Conservation (phyloP, 2,329 filamentous ascomycete genomes). For the Colletotrichum sp. region DNA sequence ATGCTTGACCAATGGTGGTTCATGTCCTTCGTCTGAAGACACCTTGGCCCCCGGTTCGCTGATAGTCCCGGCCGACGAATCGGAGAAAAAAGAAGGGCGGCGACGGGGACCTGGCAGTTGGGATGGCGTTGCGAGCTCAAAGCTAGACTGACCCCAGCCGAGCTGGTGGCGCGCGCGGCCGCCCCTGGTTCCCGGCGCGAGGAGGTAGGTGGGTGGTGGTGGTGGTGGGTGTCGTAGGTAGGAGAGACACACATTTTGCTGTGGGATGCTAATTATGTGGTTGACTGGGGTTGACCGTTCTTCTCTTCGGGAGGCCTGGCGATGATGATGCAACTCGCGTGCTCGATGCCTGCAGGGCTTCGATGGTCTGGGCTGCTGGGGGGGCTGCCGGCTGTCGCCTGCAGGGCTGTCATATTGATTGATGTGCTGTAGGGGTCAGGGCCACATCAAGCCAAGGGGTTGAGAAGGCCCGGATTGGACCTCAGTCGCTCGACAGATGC, state of each 20-base stretch:
- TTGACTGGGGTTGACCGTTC: background rate
- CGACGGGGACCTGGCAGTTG: slow-evolving; percentile 1
- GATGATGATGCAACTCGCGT: slow-evolving; percentile 14
- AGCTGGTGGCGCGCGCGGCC: slow-evolving; percentile 6
- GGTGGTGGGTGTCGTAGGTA: background rate
- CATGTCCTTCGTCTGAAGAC: background rate
- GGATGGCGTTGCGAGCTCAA: slow-evolving; percentile 18
- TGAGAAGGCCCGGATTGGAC: background rate
- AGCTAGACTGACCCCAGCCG: slow-evolving; percentile 14
- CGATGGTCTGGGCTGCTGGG: background rate
- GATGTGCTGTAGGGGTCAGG: background rate
- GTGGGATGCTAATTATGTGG: background rate
- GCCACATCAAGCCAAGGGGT: background rate
- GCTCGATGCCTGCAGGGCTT: background rate
- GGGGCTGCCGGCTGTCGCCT: background rate
- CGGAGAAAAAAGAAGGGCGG: slow-evolving; percentile 3
- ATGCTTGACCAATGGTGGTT: background rate
- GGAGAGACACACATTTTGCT: background rate
- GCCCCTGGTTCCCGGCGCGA: background rate
- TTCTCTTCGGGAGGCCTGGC: slow-evolving; percentile 9
- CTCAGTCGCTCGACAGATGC: background rate
- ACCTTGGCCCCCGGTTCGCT: background rate
- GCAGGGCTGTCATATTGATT: background rate
- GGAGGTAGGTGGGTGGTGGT: background rate
- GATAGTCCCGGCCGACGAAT: slow-evolving; percentile 9